These are phyloP conservation scores for Glutinoglossum americanum DNA, from an alignment of 495 filamentous ascomycete species.

Conservation along the genomic window DNA sequence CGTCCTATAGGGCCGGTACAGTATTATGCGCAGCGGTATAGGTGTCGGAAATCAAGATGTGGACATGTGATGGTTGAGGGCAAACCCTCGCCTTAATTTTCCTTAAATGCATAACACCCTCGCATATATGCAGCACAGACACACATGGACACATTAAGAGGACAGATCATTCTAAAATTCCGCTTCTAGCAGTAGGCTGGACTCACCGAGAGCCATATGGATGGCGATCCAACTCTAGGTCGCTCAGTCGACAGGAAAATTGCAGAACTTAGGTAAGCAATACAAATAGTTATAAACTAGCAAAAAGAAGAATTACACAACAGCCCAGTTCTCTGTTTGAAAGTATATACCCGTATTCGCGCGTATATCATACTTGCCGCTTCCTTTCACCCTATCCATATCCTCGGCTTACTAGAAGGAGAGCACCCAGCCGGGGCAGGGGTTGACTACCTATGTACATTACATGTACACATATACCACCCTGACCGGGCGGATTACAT, in stretches of 20 bases:
- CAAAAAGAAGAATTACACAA: not conserved
- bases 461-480: no score
- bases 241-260: not conserved
- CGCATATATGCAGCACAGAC: no score
- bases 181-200: not conserved
- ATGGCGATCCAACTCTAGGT: not conserved
- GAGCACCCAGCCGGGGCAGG: no score
- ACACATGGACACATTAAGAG: no score
- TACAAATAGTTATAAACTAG: not conserved
- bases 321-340: not conserved
- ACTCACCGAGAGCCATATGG: not conserved
- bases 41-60: no score
- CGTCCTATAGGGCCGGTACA: not conserved
- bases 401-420: not conserved
- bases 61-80: no score
- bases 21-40: no score
- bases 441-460: no score
- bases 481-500: no score
- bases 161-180: no score
- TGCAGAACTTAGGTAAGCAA: not conserved
- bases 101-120: no score
- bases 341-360: not conserved
- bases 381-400: not conserved
- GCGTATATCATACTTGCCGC: not conserved
- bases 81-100: no score